Evolutionary conservation across 2,329 filamentous ascomycete genomes (phyloP).

Genomic region (Pseudopyricularia javanii): DNA sequence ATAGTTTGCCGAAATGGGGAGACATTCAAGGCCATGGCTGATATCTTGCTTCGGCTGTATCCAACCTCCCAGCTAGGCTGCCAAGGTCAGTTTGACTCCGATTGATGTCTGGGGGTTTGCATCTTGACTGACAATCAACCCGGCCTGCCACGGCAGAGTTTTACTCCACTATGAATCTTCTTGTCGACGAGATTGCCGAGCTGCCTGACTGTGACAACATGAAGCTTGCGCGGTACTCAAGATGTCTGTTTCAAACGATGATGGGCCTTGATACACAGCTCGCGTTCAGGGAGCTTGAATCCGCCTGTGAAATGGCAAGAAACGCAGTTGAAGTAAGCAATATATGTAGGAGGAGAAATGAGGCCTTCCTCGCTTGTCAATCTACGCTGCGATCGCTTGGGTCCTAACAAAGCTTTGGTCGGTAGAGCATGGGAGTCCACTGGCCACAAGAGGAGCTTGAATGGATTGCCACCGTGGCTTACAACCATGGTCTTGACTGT

Average conservation of each 20-base stretch:
- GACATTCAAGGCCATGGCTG: constrained; percentile 52
- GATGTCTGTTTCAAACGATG: constrained; percentile 61
- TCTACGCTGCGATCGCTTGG: not conserved
- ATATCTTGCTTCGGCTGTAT: constrained; percentile 41
- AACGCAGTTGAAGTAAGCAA: constrained; percentile 32
- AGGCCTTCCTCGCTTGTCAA: not conserved
- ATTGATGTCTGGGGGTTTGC: not conserved
- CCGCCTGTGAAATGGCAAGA: constrained; percentile 42
- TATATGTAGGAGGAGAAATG: not conserved
- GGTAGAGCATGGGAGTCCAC: constrained; percentile 21
- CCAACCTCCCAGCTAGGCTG: constrained; percentile 30
- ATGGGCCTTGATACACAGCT: constrained; percentile 42
- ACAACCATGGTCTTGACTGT: constrained; percentile 61
- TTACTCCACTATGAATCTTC: constrained; percentile 45
- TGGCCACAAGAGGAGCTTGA: constrained; percentile 61
- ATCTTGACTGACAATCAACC: not conserved
- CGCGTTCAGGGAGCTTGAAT: constrained; percentile 50
- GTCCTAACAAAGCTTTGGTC: not conserved
- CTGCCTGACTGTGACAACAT: constrained; percentile 40
- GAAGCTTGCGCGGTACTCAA: constrained; percentile 63
- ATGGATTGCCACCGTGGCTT: constrained; percentile 59
- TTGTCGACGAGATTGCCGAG: constrained; percentile 56
- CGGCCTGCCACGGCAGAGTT: constrained; percentile 23
- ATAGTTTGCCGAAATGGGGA: constrained; percentile 27
- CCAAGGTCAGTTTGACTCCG: constrained; percentile 24